phyloP scores from a whole-genome alignment of 1,139 yeast species.

The Nakaseomyces glabratus region DNA sequence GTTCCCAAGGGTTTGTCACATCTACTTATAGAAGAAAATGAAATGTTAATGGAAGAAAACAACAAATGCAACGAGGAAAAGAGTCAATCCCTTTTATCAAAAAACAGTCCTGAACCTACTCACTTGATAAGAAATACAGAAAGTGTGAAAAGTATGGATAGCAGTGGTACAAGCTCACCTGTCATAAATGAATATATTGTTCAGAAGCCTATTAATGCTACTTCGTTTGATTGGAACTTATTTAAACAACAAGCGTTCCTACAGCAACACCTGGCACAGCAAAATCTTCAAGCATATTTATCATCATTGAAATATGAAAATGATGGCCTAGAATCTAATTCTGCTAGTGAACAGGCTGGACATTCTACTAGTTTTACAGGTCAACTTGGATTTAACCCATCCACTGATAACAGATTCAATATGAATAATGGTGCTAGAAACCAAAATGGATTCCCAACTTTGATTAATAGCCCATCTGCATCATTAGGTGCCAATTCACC shows the following conservation, averaged over 20 bases:
- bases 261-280: constrained; percentile 31
- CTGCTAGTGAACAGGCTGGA: constrained; percentile 1
- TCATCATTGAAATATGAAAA: constrained; percentile 18
- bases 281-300: constrained; percentile 28
- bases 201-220: constrained; percentile 27
- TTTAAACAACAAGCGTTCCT: constrained; percentile 30
- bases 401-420: neutral
- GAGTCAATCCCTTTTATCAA: constrained; percentile 1
- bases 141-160: constrained; percentile 2
- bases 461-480: neutral
- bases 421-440: neutral
- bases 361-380: neutral
- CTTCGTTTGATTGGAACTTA: constrained; percentile 31
- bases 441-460: too few species aligned
- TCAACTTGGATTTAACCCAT: neutral
- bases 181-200: constrained; percentile 21
- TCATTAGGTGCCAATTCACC: neutral
- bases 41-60: constrained; percentile 10
- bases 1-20: constrained; percentile 45
- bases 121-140: constrained; percentile 1
- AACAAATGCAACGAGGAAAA: constrained; percentile 4
- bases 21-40: constrained; percentile 31
- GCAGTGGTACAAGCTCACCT: constrained; percentile 6
- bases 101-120: neutral
- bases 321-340: neutral